A percentile compares a stretch with the other conserved stretches of the same genome.
Evolutionary conservation across 2,329 filamentous ascomycete genomes (phyloP).

Genomic region (Peltaster fructicola): DNA sequence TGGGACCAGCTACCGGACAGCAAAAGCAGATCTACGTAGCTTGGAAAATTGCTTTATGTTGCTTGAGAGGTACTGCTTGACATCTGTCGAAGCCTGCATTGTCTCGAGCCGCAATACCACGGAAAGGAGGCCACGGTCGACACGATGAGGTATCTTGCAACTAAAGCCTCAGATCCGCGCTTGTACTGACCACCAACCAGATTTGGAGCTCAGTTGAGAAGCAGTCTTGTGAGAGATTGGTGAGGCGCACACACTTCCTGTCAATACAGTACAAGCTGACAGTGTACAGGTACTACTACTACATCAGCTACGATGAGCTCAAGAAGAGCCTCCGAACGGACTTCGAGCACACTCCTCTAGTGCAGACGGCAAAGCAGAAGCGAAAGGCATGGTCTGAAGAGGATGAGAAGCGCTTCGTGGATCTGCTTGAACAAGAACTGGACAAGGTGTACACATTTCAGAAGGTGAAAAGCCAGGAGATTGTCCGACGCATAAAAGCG

Average conservation of each 20-base stretch:
- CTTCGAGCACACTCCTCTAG: constrained; percentile 35
- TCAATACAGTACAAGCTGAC: too few species aligned
- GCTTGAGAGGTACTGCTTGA: too few species aligned
- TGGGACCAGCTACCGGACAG: too few species aligned
- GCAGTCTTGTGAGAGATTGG: constrained; percentile 91
- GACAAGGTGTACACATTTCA: constrained; percentile 98
- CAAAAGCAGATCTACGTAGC: too few species aligned
- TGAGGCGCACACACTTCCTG: too few species aligned
- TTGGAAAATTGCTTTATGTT: too few species aligned
- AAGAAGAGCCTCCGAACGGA: constrained; percentile 71
- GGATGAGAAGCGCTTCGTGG: constrained; percentile 77
- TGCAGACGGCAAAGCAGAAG: constrained; percentile 16
- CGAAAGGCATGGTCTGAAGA: constrained; percentile 70
- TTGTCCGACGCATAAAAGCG: constrained; percentile 71
- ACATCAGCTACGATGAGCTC: constrained; percentile 91
- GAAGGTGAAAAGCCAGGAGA: constrained; percentile 92
- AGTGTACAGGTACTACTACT: constrained; percentile 97
- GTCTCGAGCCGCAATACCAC: too few species aligned
- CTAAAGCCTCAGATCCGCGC: background rate
- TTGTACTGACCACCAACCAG: constrained; percentile 20
- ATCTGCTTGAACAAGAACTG: constrained; percentile 72
- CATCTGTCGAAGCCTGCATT: too few species aligned
- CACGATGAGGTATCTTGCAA: constrained; percentile 5
- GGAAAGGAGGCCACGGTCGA: constrained; percentile 1
- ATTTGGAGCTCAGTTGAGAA: constrained; percentile 93